Evolutionary conservation across 208 protist species (phyloP).

Genomic region (Trichomonas vaginalis): DNA sequence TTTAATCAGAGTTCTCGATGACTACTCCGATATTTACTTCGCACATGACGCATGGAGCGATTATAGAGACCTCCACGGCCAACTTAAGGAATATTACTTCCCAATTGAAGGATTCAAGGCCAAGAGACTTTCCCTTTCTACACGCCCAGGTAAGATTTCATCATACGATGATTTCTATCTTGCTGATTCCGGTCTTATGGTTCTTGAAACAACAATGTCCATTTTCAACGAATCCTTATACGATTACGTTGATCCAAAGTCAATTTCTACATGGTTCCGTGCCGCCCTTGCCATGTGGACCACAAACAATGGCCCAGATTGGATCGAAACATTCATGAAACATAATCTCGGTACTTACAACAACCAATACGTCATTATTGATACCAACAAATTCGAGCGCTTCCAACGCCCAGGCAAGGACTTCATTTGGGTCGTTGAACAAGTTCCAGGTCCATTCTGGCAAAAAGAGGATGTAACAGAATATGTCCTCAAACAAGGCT

Average conservation of each 20-base stretch:
- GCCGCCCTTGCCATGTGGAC: neutral
- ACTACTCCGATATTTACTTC: neutral
- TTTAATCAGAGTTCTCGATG: neutral
- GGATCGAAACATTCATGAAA: neutral
- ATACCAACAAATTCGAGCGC: neutral
- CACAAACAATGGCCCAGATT: neutral
- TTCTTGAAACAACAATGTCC: slow-evolving; percentile 53
- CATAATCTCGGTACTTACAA: neutral
- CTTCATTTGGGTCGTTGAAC: neutral
- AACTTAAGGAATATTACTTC: neutral
- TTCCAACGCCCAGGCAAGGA: neutral
- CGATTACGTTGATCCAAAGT: neutral
- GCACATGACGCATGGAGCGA: neutral
- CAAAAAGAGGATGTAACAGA: neutral
- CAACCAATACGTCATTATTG: neutral
- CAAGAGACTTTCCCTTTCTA: neutral
- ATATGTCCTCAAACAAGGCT: neutral
- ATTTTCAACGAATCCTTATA: slow-evolving; percentile 44
- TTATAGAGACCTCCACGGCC: neutral
- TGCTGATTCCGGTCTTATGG: slow-evolving; percentile 43
- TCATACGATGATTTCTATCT: slow-evolving; percentile 68
- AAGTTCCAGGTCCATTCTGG: neutral
- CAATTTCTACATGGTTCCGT: neutral
- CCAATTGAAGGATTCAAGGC: neutral
- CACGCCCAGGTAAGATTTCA: slow-evolving; percentile 38